phyloP scores from a whole-genome alignment of 495 filamentous ascomycete genomes.

The Pyronema omphalodes region DNA sequence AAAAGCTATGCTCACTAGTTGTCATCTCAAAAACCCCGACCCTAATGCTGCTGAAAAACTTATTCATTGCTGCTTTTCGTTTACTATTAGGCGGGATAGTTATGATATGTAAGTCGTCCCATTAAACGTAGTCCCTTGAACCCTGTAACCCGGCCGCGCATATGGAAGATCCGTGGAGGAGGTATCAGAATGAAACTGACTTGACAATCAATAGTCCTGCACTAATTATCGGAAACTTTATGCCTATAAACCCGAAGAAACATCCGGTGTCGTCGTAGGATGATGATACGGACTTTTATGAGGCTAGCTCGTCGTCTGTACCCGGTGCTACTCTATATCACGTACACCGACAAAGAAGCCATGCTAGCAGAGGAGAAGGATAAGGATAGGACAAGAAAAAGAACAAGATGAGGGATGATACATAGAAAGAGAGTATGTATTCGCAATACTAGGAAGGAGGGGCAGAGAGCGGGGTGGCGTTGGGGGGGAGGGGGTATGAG shows the following conservation, averaged over 20 bases:
- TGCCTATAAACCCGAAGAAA: constrained; percentile 44
- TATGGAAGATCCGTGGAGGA: constrained; percentile 7
- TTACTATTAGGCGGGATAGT: constrained; percentile 82
- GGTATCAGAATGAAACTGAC: neutral
- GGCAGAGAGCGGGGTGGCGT: no score
- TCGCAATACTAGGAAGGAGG: no score
- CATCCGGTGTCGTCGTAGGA: neutral
- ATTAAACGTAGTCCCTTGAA: neutral
- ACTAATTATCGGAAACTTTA: constrained; percentile 89
- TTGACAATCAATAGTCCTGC: constrained; percentile 45
- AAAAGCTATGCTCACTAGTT: constrained; percentile 91
- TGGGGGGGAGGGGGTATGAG: no score
- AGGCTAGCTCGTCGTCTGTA: no score
- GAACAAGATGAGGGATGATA: no score
- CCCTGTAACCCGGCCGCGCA: neutral
- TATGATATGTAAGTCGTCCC: constrained; percentile 71
- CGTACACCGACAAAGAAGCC: no score
- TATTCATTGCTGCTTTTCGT: constrained; percentile 91
- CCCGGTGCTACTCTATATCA: no score
- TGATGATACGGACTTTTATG: no score
- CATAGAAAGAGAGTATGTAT: no score
- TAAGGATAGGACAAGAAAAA: no score
- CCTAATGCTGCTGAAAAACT: constrained; percentile 49
- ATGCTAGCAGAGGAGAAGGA: no score
- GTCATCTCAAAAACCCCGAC: constrained; percentile 72